phyloP scores from a whole-genome alignment of 768 basidiomycete genomes.

The Leccinum aurantiacum region DNA sequence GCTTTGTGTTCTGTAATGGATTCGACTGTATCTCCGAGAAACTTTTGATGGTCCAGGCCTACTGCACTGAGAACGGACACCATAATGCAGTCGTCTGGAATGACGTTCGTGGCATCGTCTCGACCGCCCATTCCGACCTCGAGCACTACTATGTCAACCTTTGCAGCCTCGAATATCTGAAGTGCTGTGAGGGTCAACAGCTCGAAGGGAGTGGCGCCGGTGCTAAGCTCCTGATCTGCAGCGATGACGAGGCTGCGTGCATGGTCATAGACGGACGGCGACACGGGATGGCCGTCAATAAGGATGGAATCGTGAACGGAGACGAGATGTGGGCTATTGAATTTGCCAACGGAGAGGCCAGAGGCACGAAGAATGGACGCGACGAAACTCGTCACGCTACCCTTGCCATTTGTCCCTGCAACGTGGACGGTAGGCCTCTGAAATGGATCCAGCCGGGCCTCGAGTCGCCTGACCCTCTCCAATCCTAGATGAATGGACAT shows the following conservation, averaged over 20 bases:
- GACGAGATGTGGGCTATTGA: constrained; percentile 92
- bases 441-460: constrained; percentile 56
- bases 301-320: constrained; percentile 73
- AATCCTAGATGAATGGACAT: constrained; percentile 74
- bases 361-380: constrained; percentile 69
- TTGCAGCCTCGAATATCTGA: constrained; percentile 61
- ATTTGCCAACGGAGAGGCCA: constrained; percentile 67
- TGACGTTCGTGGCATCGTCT: constrained; percentile 89
- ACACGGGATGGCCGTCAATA: constrained; percentile 58
- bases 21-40: constrained; percentile 74
- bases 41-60: constrained; percentile 91
- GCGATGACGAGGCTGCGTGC: constrained; percentile 49
- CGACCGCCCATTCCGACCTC: constrained; percentile 97
- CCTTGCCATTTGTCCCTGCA: constrained; percentile 97
- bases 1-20: constrained; percentile 84
- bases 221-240: constrained; percentile 42
- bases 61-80: constrained; percentile 84
- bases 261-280: constrained; percentile 44
- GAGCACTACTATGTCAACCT: constrained; percentile 80
- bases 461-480: constrained; percentile 54
- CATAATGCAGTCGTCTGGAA: constrained; percentile 66
- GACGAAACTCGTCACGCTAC: constrained; percentile 82
- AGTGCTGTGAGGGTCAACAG: constrained; percentile 81
- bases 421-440: constrained; percentile 85
- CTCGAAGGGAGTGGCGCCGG: constrained; percentile 75